phyloP scores from a whole-genome alignment of 2,329 filamentous ascomycete genomes.

The Pseudogymnoascus sp. region DNA sequence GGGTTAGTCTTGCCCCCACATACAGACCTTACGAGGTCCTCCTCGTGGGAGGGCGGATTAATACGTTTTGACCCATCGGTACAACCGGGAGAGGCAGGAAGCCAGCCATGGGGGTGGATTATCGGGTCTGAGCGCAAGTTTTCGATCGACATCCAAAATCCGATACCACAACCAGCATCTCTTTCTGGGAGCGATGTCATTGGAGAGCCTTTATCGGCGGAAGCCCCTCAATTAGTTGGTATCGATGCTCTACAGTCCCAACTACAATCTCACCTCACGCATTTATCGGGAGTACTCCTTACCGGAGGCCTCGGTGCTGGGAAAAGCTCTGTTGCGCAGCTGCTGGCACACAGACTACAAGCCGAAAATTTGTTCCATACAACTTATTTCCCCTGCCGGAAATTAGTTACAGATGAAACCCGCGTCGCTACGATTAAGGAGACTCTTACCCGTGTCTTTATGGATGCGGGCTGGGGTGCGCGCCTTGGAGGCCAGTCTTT shows the following conservation, averaged over 20 bases:
- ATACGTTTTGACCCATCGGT: constrained; percentile 66
- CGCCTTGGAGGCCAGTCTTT: constrained; percentile 76
- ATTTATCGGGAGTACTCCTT: constrained; percentile 82
- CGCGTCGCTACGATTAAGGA: constrained; percentile 88
- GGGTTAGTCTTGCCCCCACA: constrained; percentile 67
- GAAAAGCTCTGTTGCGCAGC: constrained; percentile 74
- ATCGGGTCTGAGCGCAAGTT: constrained; percentile 70
- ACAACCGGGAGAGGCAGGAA: constrained; percentile 36
- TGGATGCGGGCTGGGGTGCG: constrained; percentile 85
- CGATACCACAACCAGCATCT: constrained; percentile 61
- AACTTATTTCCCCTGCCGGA: constrained; percentile 79
- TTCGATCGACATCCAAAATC: constrained; percentile 67
- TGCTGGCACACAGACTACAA: constrained; percentile 68
- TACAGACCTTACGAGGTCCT: constrained; percentile 40
- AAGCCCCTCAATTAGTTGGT: constrained; percentile 64
- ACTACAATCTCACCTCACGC: constrained; percentile 68
- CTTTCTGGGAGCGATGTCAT: constrained; percentile 39
- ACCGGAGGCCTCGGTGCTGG: constrained; percentile 86
- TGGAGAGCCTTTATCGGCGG: constrained; percentile 50
- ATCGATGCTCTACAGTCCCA: constrained; percentile 72
- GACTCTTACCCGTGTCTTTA: constrained; percentile 75
- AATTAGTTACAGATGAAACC: constrained; percentile 84
- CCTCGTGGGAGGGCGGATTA: constrained; percentile 77
- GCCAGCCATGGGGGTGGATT: constrained; percentile 60
- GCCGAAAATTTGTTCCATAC: constrained; percentile 72